Evolutionary conservation across 1,284 basidiomycete species (phyloP), one percentile per base, ranked within the genome.

Genomic region (Cystobasidium pallidum): DNA sequence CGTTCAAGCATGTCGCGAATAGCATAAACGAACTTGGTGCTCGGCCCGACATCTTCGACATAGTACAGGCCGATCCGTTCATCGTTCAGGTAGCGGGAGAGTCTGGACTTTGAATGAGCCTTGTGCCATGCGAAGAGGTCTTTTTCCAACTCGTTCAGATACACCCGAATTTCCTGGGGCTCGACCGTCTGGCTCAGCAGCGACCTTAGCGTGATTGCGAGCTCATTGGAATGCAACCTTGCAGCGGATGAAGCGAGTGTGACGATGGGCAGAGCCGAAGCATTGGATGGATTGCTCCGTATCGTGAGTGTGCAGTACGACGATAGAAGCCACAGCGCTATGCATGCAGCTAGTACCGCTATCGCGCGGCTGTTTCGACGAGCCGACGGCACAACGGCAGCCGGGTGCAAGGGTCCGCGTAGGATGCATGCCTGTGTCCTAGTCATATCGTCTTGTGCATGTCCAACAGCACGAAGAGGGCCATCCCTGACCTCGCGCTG

Each of bases 11-110:
- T 21, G 8, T 71, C 68, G 21, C 62, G 17, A 15, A 71, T 71
- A 26, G 68, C 68, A 28, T 64, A 71, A 4, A 71, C 17, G 36
- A 63, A 71, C 47, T 71, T 71, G 19, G 59, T 64, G 41, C 54
- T 58, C 8, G 68, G 68, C 21, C 68, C 68, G 8, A 71, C 36
- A 41, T 71, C 68, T n/a, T 52, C 28, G 11, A 63, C 52, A 34
- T 34, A 71, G 21, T 57, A 32, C 6, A 71, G 36, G 8, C 39
- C 2, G 13, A 71, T 57, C n/a, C n/a, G 21, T 52, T 39, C 36
- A 26, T 57, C 51, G 21, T 45, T 51, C 34, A 51, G 58, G 19
- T 55, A 64, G 19, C 68, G 45, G 57, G 58, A 28, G 8, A 49
- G 61, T 54, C 68, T 19, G 21, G 61, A 52, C 34, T n/a, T 3